Evolutionary conservation across 2,329 filamentous ascomycete genomes (phyloP).

Genomic region (Penicillium sp.): DNA sequence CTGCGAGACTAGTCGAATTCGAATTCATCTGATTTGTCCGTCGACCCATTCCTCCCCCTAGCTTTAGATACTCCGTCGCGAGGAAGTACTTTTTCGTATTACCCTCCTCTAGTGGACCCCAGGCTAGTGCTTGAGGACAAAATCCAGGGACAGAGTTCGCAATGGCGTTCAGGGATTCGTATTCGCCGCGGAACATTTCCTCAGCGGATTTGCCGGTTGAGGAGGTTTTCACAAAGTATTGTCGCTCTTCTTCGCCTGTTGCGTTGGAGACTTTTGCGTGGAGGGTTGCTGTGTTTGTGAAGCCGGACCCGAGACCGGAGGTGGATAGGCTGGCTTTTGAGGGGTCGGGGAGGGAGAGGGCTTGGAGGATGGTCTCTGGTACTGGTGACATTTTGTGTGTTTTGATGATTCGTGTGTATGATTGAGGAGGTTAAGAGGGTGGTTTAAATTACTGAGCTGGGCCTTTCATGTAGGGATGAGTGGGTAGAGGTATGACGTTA

Average conservation of each 20-base stretch:
- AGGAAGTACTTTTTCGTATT: slow-evolving; percentile 51
- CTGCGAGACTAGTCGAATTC: slow-evolving; percentile 61
- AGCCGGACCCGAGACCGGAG: slow-evolving; percentile 47
- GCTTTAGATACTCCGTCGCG: slow-evolving; percentile 79
- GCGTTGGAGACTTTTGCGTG: slow-evolving; percentile 32
- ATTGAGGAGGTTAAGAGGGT: background rate
- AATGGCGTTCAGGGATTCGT: slow-evolving; percentile 82
- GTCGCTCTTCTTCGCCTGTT: slow-evolving; percentile 32
- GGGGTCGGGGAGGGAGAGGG: slow-evolving; percentile 42
- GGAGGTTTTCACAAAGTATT: slow-evolving; percentile 48
- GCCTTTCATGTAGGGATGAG: slow-evolving; percentile 11
- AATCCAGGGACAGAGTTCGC: slow-evolving; percentile 71
- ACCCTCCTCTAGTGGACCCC: slow-evolving; percentile 61
- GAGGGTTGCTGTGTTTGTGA: slow-evolving; percentile 50
- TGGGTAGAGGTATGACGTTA: slow-evolving; percentile 2
- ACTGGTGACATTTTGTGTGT: slow-evolving; percentile 33
- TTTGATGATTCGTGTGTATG: background rate
- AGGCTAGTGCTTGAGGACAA: slow-evolving; percentile 75
- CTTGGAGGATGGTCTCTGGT: slow-evolving; percentile 40
- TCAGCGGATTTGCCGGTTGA: slow-evolving; percentile 36
- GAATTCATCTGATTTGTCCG: slow-evolving; percentile 51
- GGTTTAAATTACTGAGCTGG: too few species aligned
- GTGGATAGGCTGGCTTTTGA: slow-evolving; percentile 41
- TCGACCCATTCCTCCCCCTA: slow-evolving; percentile 54
- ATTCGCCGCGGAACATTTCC: slow-evolving; percentile 67